phyloP scores from a whole-genome alignment of 805 yeast species.

The Saccharomycopsis vini region DNA sequence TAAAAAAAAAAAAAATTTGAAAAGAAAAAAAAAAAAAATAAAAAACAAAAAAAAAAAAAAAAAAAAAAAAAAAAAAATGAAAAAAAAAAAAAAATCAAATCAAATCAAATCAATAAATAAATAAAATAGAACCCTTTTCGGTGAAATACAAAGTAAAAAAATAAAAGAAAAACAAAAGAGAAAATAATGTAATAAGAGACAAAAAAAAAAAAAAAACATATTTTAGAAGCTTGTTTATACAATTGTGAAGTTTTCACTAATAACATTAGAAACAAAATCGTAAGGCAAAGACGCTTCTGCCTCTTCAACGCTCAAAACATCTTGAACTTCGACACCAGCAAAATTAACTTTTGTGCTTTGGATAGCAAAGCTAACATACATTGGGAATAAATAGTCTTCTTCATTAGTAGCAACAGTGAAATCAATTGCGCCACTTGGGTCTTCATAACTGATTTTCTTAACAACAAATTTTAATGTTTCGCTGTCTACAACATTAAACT shows the following conservation, averaged over 20 bases:
- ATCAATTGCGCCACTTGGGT: conserved; percentile 67
- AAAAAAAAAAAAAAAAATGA: no score
- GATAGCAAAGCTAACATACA: conserved; percentile 56
- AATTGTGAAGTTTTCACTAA: conserved; percentile 52
- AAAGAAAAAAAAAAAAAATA: no score
- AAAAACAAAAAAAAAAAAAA: not conserved
- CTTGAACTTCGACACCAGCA: conserved; percentile 57
- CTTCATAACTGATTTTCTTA: conserved; percentile 41
- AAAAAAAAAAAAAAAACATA: no score
- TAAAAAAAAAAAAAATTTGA: no score
- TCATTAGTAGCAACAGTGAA: conserved; percentile 63
- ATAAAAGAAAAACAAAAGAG: not conserved
- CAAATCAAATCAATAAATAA: not conserved
- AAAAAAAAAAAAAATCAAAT: not conserved
- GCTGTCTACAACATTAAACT: conserved; percentile 54
- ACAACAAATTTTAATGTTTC: conserved; percentile 66
- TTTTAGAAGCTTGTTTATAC: conserved; percentile 26
- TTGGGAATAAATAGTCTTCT: conserved; percentile 86
- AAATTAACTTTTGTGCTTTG: conserved; percentile 43
- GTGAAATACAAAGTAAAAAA: not conserved
- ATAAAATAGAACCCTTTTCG: no score
- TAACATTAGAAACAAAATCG: conserved; percentile 49
- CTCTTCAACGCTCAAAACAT: conserved; percentile 42
- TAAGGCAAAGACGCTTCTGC: conserved; percentile 54
- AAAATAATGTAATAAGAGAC: not conserved